A percentile compares a stretch with the other conserved stretches of the same genome.
These are phyloP conservation scores for Phytophthora pseudosyringae DNA, from an alignment of 352 stramenopile species.

Conservation along the genomic window DNA sequence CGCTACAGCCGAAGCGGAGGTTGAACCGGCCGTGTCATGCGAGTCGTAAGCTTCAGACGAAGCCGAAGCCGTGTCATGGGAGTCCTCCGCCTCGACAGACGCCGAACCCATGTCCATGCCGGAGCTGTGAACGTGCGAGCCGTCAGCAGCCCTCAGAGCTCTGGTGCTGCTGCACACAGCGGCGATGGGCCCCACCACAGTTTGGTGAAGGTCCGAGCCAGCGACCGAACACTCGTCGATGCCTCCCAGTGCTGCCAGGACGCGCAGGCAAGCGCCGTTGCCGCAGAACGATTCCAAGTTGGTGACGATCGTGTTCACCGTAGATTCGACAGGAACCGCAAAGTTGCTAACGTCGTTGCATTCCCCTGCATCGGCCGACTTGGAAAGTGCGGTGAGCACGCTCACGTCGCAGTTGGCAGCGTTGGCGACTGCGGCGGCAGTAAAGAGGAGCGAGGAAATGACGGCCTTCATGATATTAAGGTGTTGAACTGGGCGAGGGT, in stretches of 20 bases:
- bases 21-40: constrained; percentile 5
- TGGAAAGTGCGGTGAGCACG: constrained; percentile 1
- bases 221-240: constrained; percentile 26
- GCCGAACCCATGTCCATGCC: constrained; percentile 16
- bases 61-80: constrained; percentile 7
- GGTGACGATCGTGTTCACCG: background rate
- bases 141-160: constrained; percentile 14
- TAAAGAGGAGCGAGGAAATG: constrained; percentile 11
- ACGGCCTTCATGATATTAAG: constrained; percentile 34
- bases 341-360: constrained; percentile 15
- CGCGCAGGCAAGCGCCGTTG: constrained; percentile 9
- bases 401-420: constrained; percentile 17
- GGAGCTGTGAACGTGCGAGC: constrained; percentile 16
- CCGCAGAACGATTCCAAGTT: constrained; percentile 20
- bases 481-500: background rate
- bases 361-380: background rate
- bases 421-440: constrained; percentile 6
- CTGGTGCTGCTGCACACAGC: constrained; percentile 17
- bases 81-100: constrained; percentile 14
- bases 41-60: constrained; percentile 4
- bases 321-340: constrained; percentile 16
- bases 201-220: constrained; percentile 12
- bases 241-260: constrained; percentile 6
- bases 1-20: constrained; percentile 1
- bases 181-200: constrained; percentile 21